Percentiles rank a stretch among this genome's conserved stretches.
Conservation (phyloP, 2,329 filamentous ascomycete genomes). For the Aaosphaeria pasadenensis region DNA sequence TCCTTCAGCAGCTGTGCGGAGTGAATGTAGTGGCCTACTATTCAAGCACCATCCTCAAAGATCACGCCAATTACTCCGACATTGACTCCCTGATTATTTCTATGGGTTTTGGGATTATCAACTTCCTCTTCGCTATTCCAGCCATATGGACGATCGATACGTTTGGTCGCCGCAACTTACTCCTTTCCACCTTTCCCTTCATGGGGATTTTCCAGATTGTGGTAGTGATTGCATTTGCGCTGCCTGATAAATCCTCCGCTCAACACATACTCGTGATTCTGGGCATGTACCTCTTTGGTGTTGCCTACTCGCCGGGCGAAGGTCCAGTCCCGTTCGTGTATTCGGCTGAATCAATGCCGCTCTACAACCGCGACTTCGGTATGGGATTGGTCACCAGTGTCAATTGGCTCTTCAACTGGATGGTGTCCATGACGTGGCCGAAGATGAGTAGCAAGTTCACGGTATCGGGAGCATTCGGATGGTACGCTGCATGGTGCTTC, state of each 20-base stretch:
- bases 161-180: slow-evolving; percentile 38
- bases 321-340: slow-evolving; percentile 15
- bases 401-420: slow-evolving; percentile 20
- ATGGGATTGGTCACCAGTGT: slow-evolving; percentile 15
- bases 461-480: slow-evolving; percentile 10
- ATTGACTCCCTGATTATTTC: slow-evolving; percentile 28
- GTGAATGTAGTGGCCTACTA: slow-evolving; percentile 11
- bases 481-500: slow-evolving; percentile 17
- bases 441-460: slow-evolving; percentile 10
- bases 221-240: slow-evolving; percentile 41
- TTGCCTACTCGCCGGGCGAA: slow-evolving; percentile 29
- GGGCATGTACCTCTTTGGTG: slow-evolving; percentile 16
- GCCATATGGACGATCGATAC: slow-evolving; percentile 41
- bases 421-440: slow-evolving; percentile 17
- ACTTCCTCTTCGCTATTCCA: slow-evolving; percentile 41
- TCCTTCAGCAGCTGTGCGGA: slow-evolving; percentile 24
- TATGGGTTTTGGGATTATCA: slow-evolving; percentile 41
- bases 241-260: slow-evolving; percentile 9
- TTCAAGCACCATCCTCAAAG: slow-evolving; percentile 12
- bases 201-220: slow-evolving; percentile 51
- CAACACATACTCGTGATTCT: slow-evolving; percentile 13
- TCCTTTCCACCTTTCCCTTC: slow-evolving; percentile 41
- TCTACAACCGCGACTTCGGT: slow-evolving; percentile 20
- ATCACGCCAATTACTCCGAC: slow-evolving; percentile 22
- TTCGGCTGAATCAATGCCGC: slow-evolving; percentile 8